phyloP scores from a whole-genome alignment of 2,329 filamentous ascomycete genomes.

The Truncatella angustata region DNA sequence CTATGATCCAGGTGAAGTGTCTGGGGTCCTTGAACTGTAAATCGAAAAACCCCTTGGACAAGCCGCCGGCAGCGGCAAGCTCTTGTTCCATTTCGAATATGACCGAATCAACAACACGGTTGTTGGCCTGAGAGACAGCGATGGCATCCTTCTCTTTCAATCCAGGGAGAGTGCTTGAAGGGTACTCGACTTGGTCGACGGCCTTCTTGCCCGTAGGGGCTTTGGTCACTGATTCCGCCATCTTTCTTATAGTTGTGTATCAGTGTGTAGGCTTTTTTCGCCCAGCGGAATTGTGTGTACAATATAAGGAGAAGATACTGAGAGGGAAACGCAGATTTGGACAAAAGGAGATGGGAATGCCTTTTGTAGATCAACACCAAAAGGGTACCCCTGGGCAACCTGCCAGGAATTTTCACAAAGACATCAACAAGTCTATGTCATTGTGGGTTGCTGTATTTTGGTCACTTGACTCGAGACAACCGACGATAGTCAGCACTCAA shows the following conservation, averaged over 20 bases:
- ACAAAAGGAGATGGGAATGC: background rate
- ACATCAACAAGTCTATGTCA: slow-evolving; percentile 4
- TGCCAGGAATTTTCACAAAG: background rate
- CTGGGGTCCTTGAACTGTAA: slow-evolving; percentile 60
- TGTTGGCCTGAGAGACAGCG: slow-evolving; percentile 33
- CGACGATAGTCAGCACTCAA: slow-evolving; percentile 4
- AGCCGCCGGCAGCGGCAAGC: slow-evolving; percentile 28
- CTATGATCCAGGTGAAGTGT: slow-evolving; percentile 66
- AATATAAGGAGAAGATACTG: background rate
- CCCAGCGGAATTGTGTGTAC: background rate
- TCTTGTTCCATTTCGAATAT: slow-evolving; percentile 41
- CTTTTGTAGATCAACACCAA: background rate
- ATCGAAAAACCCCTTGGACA: slow-evolving; percentile 45
- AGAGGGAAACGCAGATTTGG: background rate
- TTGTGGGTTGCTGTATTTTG: slow-evolving; percentile 8
- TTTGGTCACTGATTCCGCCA: background rate
- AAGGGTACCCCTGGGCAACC: background rate
- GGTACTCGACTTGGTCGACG: slow-evolving; percentile 23
- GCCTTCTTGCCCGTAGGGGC: slow-evolving; percentile 7
- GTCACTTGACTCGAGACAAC: slow-evolving; percentile 11
- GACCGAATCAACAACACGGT: slow-evolving; percentile 35
- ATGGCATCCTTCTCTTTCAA: slow-evolving; percentile 31
- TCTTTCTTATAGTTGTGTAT: background rate
- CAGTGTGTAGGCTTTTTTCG: background rate
- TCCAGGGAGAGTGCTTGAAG: slow-evolving; percentile 16